These are phyloP conservation scores for Termitomyces titanicus DNA, from an alignment of 768 basidiomycete species.

Conservation along the genomic window DNA sequence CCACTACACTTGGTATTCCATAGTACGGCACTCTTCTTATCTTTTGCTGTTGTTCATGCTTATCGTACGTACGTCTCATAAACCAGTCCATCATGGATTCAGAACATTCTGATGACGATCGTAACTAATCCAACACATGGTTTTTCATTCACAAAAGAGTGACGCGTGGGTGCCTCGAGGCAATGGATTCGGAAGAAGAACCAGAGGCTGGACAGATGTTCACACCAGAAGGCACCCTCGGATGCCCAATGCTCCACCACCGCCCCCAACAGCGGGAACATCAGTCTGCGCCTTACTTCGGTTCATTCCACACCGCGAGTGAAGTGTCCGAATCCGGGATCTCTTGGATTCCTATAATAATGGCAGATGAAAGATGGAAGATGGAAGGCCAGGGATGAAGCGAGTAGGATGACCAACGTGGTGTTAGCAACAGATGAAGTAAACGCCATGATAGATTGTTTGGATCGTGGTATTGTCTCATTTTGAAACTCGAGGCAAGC, in stretches of 20 bases:
- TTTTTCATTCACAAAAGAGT: neutral
- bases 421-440: neutral
- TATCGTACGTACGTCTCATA: too few relatives aligned
- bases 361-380: neutral
- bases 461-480: neutral
- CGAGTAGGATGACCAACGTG: neutral
- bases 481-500: neutral
- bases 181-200: neutral
- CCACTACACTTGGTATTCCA: neutral
- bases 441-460: neutral
- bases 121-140: neutral
- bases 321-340: slow-evolving; percentile 2
- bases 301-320: neutral
- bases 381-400: neutral
- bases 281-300: too few relatives aligned
- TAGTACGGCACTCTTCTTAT: neutral
- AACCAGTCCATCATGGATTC: too few relatives aligned
- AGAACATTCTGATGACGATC: neutral
- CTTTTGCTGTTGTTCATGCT: too few relatives aligned
- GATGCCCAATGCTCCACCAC: neutral
- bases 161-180: neutral
- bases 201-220: neutral
- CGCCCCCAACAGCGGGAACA: neutral
- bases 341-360: neutral
- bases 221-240: neutral